Conservation (phyloP, 768 basidiomycete species). For the Pholiota molesta region DNA sequence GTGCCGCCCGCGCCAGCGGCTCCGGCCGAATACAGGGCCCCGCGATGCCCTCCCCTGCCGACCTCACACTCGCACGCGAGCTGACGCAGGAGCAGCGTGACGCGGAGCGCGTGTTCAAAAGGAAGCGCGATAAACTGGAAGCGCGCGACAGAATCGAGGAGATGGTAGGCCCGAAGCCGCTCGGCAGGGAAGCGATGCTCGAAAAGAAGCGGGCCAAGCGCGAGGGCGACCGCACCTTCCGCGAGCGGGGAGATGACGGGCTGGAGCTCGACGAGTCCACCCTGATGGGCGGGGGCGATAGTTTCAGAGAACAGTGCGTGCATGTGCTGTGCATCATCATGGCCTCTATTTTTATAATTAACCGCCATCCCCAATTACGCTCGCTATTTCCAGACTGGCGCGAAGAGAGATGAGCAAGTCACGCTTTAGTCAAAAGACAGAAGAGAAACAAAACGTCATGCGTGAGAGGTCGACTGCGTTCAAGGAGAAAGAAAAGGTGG, state of each 20-base stretch:
- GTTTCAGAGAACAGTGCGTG: slow-evolving; percentile 77
- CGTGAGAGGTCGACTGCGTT: slow-evolving; percentile 66
- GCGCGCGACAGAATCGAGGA: slow-evolving; percentile 76
- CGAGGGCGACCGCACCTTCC: slow-evolving; percentile 69
- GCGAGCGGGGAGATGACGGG: slow-evolving; percentile 79
- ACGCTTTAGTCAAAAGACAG: slow-evolving; percentile 61
- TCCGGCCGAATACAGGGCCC: slow-evolving; percentile 63
- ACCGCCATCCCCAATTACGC: neutral
- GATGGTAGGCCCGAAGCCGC: slow-evolving; percentile 75
- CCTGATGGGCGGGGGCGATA: slow-evolving; percentile 81
- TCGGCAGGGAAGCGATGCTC: slow-evolving; percentile 82
- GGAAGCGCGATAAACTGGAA: slow-evolving; percentile 69
- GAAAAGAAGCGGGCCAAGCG: slow-evolving; percentile 83
- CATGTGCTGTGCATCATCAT: slow-evolving; percentile 5
- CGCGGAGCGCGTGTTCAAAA: slow-evolving; percentile 56
- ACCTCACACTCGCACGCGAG: slow-evolving; percentile 73
- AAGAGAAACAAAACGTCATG: slow-evolving; percentile 51
- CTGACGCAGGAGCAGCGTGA: slow-evolving; percentile 50
- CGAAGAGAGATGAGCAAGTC: slow-evolving; percentile 64
- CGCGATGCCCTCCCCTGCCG: slow-evolving; percentile 67
- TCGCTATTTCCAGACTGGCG: slow-evolving; percentile 57
- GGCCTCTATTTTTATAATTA: slow-evolving; percentile 5
- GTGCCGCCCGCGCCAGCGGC: slow-evolving; percentile 21
- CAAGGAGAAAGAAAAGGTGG: slow-evolving; percentile 75
- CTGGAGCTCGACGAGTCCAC: slow-evolving; percentile 79